Base-by-base conservation (phyloP, 176 grass and related monocot species). In the Raddia distichophylla region DNA sequence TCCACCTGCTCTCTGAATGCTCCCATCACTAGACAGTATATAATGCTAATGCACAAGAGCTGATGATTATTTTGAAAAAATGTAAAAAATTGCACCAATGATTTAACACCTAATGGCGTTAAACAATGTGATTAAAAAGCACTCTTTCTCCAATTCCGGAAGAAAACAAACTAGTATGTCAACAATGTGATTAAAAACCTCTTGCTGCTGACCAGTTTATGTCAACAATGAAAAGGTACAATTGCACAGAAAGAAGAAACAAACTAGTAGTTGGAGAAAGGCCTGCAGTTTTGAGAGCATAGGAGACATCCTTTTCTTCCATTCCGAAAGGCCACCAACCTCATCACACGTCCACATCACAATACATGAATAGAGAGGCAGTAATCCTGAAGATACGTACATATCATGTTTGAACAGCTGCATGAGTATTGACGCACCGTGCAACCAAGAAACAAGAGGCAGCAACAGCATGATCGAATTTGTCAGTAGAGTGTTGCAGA, bases 311-410 rank as follows among this genome's bases (percentile, higher is more conserved):
- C 70, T 50, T 81, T 75, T 61, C 44, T 53, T 78, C 34, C 65
- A 78, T 65, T 64, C 46, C 10, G 54, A 87, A 69, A 87, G 71
- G 85, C 46, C 55, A 87, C 71, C 71, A 64, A 51, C 68, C 64
- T 63, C 55, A 82, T 55, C 19, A 45, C 71, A 32, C 7, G 45
- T 70, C 44, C 32, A 69, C 64, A 60, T 67, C 40, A 13, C 50
- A 4, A 3, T n/a, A 54, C 13, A 81, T 34, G 64, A 70, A 37
- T 35, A 46, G 54, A 55, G 34, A 75, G 40, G 55, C 8, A 34
- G 20, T 4, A 45, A 61, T 63, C 18, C 7, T 3, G 22, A 18
- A 78, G 75, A 64, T 53, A 42, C 5, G 9, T 27, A 63, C 22
- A 63, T 19, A 62, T 32, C 65, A 77, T 60, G 53, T 20, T 48